phyloP scores from a whole-genome alignment of 345 rosid genomes.

The Salix suchowensis region DNA sequence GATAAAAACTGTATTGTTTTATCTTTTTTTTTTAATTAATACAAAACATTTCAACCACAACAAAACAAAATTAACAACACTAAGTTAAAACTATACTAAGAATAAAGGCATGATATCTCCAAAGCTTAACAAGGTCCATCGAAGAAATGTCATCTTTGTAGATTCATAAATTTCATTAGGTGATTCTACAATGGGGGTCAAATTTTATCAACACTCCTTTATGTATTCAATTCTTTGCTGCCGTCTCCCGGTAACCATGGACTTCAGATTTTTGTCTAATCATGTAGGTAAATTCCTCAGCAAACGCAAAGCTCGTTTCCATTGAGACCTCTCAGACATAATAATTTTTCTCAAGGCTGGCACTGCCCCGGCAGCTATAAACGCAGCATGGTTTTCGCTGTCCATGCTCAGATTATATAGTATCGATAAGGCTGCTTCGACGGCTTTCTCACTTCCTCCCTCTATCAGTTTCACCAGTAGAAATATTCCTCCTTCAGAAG shows the following conservation, averaged over 20 bases:
- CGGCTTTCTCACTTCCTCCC: constrained; percentile 52
- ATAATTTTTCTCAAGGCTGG: constrained; percentile 69
- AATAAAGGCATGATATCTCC: background rate
- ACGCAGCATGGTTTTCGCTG: constrained; percentile 63
- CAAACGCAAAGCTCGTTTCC: constrained; percentile 65
- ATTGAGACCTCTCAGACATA: constrained; percentile 57
- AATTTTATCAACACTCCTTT: background rate
- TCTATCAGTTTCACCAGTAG: constrained; percentile 61
- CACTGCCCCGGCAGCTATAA: constrained; percentile 73
- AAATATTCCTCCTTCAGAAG: constrained; percentile 61
- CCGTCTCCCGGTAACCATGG: background rate
- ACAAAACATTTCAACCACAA: too few relatives aligned
- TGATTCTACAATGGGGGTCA: background rate
- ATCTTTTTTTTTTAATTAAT: too few relatives aligned
- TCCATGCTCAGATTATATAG: constrained; percentile 82
- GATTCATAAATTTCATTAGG: background rate
- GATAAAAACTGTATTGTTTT: too few relatives aligned
- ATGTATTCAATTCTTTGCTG: background rate
- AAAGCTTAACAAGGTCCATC: background rate
- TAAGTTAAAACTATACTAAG: background rate
- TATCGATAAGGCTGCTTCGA: constrained; percentile 62
- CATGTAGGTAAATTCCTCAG: constrained; percentile 60
- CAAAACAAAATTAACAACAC: too few relatives aligned
- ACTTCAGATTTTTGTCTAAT: background rate
- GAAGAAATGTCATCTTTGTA: background rate